A percentile compares a stretch with the other conserved stretches of the same genome.
These are phyloP conservation scores for Paraphoma chrysanthemicola DNA, from an alignment of 2,329 filamentous ascomycete genomes.

Conservation along the genomic window DNA sequence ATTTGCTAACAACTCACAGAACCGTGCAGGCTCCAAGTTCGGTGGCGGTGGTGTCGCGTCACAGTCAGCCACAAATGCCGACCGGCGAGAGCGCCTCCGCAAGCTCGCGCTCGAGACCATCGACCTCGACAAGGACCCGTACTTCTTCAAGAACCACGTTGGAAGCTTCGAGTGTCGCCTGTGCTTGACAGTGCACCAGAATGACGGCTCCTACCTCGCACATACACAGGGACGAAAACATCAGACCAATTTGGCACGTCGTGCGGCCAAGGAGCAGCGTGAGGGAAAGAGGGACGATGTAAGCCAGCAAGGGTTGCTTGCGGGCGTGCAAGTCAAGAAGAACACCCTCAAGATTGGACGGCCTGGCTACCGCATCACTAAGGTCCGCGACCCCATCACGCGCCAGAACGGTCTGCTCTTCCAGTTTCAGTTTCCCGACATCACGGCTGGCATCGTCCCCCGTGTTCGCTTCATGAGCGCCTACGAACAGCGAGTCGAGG, in stretches of 20 bases:
- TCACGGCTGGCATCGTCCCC: conserved; percentile 75
- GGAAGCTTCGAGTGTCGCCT: conserved; percentile 97
- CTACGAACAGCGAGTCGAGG: conserved; percentile 93
- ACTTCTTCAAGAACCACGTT: conserved; percentile 99
- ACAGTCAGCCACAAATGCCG: conserved; percentile 90
- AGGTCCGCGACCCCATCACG: conserved; percentile 87
- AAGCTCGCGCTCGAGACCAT: conserved; percentile 99
- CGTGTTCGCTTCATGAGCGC: conserved; percentile 97
- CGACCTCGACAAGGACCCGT: conserved; percentile 98
- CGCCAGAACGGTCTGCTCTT: conserved; percentile 92
- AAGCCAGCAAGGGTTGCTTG: conserved; percentile 77
- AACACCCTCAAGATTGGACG: conserved; percentile 94
- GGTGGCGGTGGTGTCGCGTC: conserved; percentile 97
- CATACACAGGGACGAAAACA: conserved; percentile 99
- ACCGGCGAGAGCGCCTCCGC: conserved; percentile 94
- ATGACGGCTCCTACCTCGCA: conserved; percentile 97
- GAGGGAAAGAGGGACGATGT: conserved; percentile 77
- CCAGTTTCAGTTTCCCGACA: conserved; percentile 94
- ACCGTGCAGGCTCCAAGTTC: conserved; percentile 96
- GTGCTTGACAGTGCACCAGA: conserved; percentile 96
- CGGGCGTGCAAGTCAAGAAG: conserved; percentile 69
- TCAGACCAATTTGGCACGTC: conserved; percentile 95
- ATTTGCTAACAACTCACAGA: conserved; percentile 58
- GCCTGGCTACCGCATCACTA: conserved; percentile 97
- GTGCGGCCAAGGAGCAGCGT: conserved; percentile 93